These are phyloP conservation scores for Obelidium mucronatum DNA, from an alignment of 192 early-diverging fungal species.

Conservation along the genomic window DNA sequence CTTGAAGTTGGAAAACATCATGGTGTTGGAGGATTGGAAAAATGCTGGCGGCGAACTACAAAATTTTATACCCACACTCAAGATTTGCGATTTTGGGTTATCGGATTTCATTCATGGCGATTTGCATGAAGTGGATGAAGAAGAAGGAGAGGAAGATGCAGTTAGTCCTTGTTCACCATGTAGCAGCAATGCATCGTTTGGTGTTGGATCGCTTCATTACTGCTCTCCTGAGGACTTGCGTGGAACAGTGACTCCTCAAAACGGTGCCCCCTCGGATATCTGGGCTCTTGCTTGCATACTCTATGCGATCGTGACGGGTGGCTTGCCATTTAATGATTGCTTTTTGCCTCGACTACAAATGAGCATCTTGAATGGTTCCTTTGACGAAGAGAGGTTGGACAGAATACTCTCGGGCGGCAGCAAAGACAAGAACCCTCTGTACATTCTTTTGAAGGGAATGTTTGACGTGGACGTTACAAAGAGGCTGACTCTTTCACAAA, in stretches of 20 bases:
- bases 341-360: constrained; percentile 74
- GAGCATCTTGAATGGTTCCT: constrained; percentile 72
- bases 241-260: constrained; percentile 21
- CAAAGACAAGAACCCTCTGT: constrained; percentile 5
- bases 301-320: constrained; percentile 75
- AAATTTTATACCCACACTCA: constrained; percentile 50
- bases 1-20: constrained; percentile 93
- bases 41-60: constrained; percentile 58
- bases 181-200: constrained; percentile 5
- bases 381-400: constrained; percentile 54
- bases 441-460: constrained; percentile 60
- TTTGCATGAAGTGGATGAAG: not conserved
- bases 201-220: constrained; percentile 72
- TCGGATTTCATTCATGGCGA: constrained; percentile 51
- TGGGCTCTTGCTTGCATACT: constrained; percentile 82
- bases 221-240: constrained; percentile 76
- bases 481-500: constrained; percentile 67
- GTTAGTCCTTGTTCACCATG: not conserved
- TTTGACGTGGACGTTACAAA: constrained; percentile 60
- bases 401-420: constrained; percentile 6
- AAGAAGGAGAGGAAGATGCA: not conserved
- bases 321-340: constrained; percentile 79
- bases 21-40: constrained; percentile 54
- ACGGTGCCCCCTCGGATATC: constrained; percentile 66
- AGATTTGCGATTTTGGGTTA: constrained; percentile 89